phyloP scores from a whole-genome alignment of 495 filamentous ascomycete genomes.

The Aspergillus campestris region DNA sequence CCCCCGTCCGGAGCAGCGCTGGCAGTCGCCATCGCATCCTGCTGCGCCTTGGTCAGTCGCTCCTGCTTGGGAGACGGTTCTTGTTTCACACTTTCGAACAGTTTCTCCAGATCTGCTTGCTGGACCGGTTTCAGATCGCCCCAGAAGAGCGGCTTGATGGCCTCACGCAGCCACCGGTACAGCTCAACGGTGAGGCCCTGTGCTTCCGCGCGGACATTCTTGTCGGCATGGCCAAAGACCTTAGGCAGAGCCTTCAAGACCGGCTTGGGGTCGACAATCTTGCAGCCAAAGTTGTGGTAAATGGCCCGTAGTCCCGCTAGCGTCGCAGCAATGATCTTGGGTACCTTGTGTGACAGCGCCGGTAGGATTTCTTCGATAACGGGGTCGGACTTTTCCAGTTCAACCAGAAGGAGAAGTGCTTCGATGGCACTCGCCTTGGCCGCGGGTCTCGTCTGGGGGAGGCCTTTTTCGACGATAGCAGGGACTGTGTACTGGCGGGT shows the following conservation, averaged over 20 bases:
- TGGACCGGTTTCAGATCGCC: conserved; percentile 91
- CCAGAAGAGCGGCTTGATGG: conserved; percentile 98
- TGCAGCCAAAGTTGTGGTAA: conserved; percentile 89
- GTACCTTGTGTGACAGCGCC: conserved; percentile 79
- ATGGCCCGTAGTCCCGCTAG: conserved; percentile 72
- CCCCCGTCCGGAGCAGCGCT: conserved; percentile 51
- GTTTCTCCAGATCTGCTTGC: conserved; percentile 85
- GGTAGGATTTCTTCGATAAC: conserved; percentile 89
- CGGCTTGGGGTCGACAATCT: conserved; percentile 91
- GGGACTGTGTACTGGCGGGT: conserved; percentile 66
- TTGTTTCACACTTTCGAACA: conserved; percentile 87
- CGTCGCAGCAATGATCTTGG: conserved; percentile 85
- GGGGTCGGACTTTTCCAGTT: conserved; percentile 77
- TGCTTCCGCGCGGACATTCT: conserved; percentile 93
- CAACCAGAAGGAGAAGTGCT: conserved; percentile 79
- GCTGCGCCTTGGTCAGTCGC: conserved; percentile 77
- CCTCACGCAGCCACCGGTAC: conserved; percentile 94
- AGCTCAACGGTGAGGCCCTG: conserved; percentile 89
- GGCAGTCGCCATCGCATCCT: conserved; percentile 67
- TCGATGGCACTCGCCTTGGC: conserved; percentile 84
- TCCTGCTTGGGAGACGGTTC: conserved; percentile 86
- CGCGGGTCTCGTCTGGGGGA: conserved; percentile 75
- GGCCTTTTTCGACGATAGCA: conserved; percentile 83
- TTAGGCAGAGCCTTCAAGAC: conserved; percentile 88
- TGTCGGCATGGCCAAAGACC: conserved; percentile 92